phyloP scores from a whole-genome alignment of 768 basidiomycete species.

The Lenzites betulinus region DNA sequence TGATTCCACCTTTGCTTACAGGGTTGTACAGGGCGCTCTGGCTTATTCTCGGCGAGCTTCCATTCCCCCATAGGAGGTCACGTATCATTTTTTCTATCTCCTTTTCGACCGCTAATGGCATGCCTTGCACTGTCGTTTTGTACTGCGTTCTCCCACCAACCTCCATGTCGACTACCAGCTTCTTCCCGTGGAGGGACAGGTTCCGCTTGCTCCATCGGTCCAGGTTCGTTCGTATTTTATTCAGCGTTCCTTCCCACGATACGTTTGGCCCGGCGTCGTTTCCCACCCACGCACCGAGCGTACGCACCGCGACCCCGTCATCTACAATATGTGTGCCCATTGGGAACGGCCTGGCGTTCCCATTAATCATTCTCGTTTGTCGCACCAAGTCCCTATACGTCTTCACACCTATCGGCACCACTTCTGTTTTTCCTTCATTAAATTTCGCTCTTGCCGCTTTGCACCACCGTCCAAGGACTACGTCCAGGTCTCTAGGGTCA shows the following conservation, averaged over 20 bases:
- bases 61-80: constrained; percentile 3
- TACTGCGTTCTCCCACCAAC: neutral
- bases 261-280: neutral
- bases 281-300: neutral
- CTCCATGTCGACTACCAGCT: neutral
- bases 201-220: neutral
- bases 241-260: neutral
- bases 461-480: constrained; percentile 42
- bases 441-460: constrained; percentile 42
- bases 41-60: neutral
- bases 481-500: constrained; percentile 24
- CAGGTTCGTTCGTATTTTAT: neutral
- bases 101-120: neutral
- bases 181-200: neutral
- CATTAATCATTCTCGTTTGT: neutral
- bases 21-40: neutral
- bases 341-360: no score
- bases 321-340: no score
- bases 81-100: neutral
- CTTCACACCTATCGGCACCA: constrained; percentile 32
- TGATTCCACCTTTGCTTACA: neutral
- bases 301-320: neutral
- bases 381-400: neutral
- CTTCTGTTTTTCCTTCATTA: constrained; percentile 42
- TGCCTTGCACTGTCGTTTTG: neutral